Percentiles rank a stretch among this genome's conserved stretches.
Evolutionary conservation across 176 grass and related monocot species (phyloP).

Genomic region (Aegilops bicornis): DNA sequence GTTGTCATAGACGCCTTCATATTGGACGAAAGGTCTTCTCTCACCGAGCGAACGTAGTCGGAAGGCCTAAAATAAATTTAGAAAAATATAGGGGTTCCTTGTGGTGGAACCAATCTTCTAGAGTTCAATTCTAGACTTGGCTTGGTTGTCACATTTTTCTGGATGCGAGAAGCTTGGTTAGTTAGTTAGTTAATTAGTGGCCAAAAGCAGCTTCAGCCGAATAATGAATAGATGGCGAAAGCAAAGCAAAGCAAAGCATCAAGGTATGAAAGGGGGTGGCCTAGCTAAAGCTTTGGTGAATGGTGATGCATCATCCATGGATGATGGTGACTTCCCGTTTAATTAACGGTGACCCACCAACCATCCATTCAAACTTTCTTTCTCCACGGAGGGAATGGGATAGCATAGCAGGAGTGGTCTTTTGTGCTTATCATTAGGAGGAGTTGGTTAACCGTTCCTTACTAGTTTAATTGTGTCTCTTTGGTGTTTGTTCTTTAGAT

Average conservation of each 20-base stretch:
- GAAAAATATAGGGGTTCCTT: no score
- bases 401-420: background rate
- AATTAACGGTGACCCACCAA: slow-evolving; percentile 28
- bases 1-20: accelerated
- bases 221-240: background rate
- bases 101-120: no score
- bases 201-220: background rate
- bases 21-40: no score
- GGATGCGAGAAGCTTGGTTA: background rate
- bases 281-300: background rate
- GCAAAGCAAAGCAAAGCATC: background rate
- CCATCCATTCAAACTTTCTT: background rate
- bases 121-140: no score
- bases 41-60: no score
- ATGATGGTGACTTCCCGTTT: background rate
- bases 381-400: background rate
- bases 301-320: background rate
- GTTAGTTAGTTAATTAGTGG: background rate
- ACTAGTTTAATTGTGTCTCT: background rate
- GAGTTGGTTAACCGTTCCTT: background rate
- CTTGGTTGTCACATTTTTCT: no score
- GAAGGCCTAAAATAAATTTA: no score
- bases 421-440: slow-evolving; percentile 27
- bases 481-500: background rate
- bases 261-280: background rate